Percentiles rank a stretch among this genome's conserved stretches.
These are phyloP conservation scores for Backusella morwellensis DNA, from an alignment of 192 early-diverging fungal genomes.

Conservation along the genomic window DNA sequence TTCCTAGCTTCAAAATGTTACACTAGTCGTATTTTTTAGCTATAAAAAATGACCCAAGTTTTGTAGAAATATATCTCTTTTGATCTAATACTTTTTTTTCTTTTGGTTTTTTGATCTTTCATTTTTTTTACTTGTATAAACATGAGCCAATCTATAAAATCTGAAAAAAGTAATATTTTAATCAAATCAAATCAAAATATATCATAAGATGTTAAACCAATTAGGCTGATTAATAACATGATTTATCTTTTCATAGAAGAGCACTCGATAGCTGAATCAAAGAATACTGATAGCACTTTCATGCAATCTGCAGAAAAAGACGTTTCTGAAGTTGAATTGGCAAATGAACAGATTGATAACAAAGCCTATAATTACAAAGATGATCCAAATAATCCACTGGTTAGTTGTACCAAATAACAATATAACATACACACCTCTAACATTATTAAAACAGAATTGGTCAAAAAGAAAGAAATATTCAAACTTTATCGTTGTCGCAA, in stretches of 20 bases:
- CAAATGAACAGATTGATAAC: not conserved
- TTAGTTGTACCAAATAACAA: not conserved
- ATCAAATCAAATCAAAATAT: not conserved
- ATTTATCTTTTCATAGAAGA: not conserved
- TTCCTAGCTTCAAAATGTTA: not conserved
- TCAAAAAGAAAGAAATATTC: slow-evolving; percentile 6
- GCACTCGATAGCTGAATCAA: not conserved
- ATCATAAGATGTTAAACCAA: not conserved
- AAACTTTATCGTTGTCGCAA: not conserved
- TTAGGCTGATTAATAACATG: not conserved
- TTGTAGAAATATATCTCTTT: not conserved
- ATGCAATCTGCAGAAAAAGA: not conserved
- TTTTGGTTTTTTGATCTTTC: not conserved
- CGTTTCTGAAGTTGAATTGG: not conserved
- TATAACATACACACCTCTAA: not conserved
- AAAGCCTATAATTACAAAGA: slow-evolving; percentile 1
- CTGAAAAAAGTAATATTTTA: not conserved
- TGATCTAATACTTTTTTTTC: not conserved
- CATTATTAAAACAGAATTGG: slow-evolving; percentile 14
- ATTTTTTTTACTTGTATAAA: not conserved
- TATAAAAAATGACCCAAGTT: not conserved
- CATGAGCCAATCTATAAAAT: not conserved
- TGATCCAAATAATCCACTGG: slow-evolving; percentile 21
- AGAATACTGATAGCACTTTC: not conserved
- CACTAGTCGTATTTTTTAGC: not conserved